Evolutionary conservation across 2,329 filamentous ascomycete species (phyloP).

Genomic region (Teratosphaeria gauchensis): DNA sequence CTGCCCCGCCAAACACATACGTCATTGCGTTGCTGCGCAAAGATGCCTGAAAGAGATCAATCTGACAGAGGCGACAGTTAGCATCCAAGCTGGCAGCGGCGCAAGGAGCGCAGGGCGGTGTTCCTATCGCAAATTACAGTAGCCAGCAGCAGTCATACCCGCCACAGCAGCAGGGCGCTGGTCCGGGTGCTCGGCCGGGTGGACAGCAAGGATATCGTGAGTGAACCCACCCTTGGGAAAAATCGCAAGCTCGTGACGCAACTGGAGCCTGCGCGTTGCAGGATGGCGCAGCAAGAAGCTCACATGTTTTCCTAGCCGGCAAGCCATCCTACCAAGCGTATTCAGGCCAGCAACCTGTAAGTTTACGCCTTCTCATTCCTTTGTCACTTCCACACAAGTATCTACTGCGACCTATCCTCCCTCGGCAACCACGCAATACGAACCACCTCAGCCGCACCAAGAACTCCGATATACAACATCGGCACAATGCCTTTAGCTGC

Average conservation of each 20-base stretch:
- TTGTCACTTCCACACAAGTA: slow-evolving; percentile 12
- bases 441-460: slow-evolving; percentile 1
- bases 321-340: slow-evolving; percentile 48
- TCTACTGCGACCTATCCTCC: slow-evolving; percentile 4
- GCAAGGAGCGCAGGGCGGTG: slow-evolving; percentile 18
- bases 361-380: slow-evolving; percentile 10
- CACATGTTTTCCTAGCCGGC: slow-evolving; percentile 20
- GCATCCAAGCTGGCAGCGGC: slow-evolving; percentile 40
- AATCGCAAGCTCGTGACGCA: slow-evolving; percentile 8
- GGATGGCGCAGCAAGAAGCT: not conserved
- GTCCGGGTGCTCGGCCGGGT: slow-evolving; percentile 23
- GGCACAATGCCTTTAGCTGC: slow-evolving; percentile 20
- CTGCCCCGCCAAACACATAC: not conserved
- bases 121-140: slow-evolving; percentile 16
- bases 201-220: slow-evolving; percentile 39
- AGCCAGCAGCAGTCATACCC: not conserved
- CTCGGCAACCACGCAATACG: slow-evolving; percentile 1
- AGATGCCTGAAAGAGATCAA: not conserved
- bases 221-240: slow-evolving; percentile 23
- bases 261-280: not conserved
- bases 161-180: slow-evolving; percentile 4
- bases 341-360: slow-evolving; percentile 13
- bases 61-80: slow-evolving; percentile 23
- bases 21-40: not conserved
- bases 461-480: not conserved